Base-by-base conservation (phyloP, 768 basidiomycete species). In the Saitozyma sp. region DNA sequence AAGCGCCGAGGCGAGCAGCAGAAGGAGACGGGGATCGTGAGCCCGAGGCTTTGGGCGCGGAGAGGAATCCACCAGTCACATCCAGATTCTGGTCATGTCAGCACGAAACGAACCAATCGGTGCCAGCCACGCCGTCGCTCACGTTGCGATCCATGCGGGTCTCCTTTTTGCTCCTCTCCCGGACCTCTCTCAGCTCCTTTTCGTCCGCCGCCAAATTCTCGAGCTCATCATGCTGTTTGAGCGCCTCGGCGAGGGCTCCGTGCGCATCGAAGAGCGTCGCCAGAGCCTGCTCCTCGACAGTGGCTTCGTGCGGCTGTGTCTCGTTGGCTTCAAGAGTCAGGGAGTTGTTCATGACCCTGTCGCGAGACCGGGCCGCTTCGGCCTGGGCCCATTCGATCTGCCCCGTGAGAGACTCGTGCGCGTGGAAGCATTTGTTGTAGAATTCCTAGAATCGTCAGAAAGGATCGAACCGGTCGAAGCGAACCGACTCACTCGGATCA, bases 351-450 rank as follows among this genome's bases (percentile, higher is more conserved):
- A 61, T 42, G 5, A 57, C 51, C 29, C 66, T 43, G 38, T 73
- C 69, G 41, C 89, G 83, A 8, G 89, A 88, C 51, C 85, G 85
- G 68, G 89, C 88, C 1, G 92, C 92, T 13, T 87, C 85, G 1
- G 91, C 87, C 19, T 87, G 85, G 4, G 93, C 93, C 92, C 93
- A 95, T 8, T 89, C 87, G 69, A 96, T 92, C 79, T 94, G 92
- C 10, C 88, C 87, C 66, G 83, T 88, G 37, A 95, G 86, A 10
- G 93, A 84, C 63, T 92, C 92, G 78, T 92, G 91, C 2, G 90
- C 92, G 3, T 85, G 83, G 39, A 86, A 84, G 75, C 91, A 92
- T 72, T 90, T 90, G 14, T 78, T 71, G 69, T 90, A 85, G 71
- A 92, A 93, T 80, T 94, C 92, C 91, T 95, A 62, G 9, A 3